Evolutionary conservation across 306 rosid species (phyloP).

Genomic region (Trichosanthes cucumerina): DNA sequence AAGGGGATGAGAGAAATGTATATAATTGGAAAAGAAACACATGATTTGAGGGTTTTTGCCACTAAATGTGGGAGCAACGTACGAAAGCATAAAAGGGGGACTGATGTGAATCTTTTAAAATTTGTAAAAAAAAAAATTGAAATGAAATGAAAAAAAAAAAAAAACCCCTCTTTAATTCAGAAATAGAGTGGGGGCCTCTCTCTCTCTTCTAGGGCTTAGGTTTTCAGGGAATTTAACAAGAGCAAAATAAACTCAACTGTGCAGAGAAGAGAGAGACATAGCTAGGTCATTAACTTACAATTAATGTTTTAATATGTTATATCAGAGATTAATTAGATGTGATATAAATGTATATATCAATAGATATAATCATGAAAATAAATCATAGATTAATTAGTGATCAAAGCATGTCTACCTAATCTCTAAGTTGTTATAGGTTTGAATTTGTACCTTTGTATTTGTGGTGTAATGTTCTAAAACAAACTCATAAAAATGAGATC

Average conservation of each 20-base stretch:
- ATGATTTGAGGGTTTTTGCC: constrained; percentile 37
- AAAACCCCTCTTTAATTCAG: not conserved
- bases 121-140: not conserved
- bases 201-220: not conserved
- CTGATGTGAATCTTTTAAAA: constrained; percentile 16
- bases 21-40: constrained; percentile 22
- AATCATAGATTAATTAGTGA: too few relatives aligned
- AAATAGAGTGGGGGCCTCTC: constrained; percentile 11
- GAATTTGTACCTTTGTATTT: too few relatives aligned
- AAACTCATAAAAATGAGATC: too few relatives aligned
- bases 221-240: not conserved
- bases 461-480: too few relatives aligned
- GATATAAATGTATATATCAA: not conserved
- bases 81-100: not conserved
- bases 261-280: not conserved
- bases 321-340: not conserved
- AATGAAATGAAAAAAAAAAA: not conserved
- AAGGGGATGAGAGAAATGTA: not conserved
- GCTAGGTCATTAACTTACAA: not conserved
- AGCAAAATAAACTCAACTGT: not conserved
- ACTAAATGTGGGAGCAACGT: constrained; percentile 17
- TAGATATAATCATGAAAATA: not conserved
- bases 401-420: too few relatives aligned
- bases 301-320: not conserved
- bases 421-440: too few relatives aligned